Base-by-base conservation (phyloP, 2,329 filamentous ascomycete genomes). In the Hypoxylon sp. region DNA sequence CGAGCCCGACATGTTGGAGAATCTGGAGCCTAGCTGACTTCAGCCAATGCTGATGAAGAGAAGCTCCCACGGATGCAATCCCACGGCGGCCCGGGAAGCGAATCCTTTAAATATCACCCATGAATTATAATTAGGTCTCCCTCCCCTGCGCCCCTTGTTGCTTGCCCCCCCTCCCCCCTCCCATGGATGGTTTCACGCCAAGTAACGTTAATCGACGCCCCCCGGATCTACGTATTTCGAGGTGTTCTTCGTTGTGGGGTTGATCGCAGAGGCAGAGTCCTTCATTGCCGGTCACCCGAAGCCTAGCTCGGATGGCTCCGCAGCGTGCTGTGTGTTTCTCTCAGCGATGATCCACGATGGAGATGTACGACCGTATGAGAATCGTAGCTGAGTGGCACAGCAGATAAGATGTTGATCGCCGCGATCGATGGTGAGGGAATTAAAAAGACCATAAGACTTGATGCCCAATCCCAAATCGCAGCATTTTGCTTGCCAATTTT, bases 221-320 rank as follows among this genome's bases (percentile, higher is more conserved):
- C 63, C 61, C 64, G 49, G 64, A 70, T 70, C 60, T 64, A 54
- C 60, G 33, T 35, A 37, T 25, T n/a, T 60, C n/a, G 40, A 25
- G 20, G 8, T 46, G 40, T 46, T 35, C 35, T 33, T 46, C 30
- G 31, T 51, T 66, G 67, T 70, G 67, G 67, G 67, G 67, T 70
- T 61, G 63, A 64, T 60, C 54, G 40, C 42, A 54, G 37, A 35
- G 49, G 33, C 4, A 53, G 27, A 35, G 25, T 27, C 7, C 6
- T 22, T 25, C 27, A 54, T 33, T 64, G 61, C 66, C 66, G 66
- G 37, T 44, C 50, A 53, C 67, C 67, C 63, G 67, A 64, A 64
- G 56, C 51, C 51, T 64, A 56, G 55, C 20, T 68, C 59, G 58
- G 62, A 55, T 59, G 33, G 62, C 35, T 62, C 66, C 62, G 62